Percentiles rank a stretch among this genome's conserved stretches.
These are phyloP conservation scores for Carex parvula DNA, from an alignment of 176 grass and related monocot species.

Conservation along the genomic window DNA sequence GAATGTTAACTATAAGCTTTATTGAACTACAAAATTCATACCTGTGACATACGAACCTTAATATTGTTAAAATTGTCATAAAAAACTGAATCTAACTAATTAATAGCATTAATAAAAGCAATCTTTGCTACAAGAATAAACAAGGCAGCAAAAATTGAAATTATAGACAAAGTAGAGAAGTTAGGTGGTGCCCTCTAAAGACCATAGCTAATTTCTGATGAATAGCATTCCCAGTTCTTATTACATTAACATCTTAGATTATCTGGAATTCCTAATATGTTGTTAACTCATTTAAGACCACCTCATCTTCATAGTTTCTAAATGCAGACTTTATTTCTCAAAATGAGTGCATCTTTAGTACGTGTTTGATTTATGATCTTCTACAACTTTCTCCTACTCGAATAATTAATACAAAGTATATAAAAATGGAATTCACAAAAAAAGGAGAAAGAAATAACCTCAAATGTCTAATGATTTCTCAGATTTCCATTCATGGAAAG, in stretches of 20 bases:
- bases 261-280: not conserved
- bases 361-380: not conserved
- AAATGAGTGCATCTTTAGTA: not conserved
- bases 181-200: no score
- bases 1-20: not conserved
- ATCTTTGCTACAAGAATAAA: not conserved
- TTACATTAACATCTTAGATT: not conserved
- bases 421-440: not conserved
- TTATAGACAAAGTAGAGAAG: not conserved
- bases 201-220: not conserved
- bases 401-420: not conserved
- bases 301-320: not conserved
- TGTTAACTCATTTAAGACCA: not conserved
- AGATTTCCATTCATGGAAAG: conserved; percentile 69
- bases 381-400: not conserved
- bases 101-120: not conserved
- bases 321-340: not conserved
- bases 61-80: not conserved
- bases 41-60: not conserved
- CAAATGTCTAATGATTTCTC: conserved; percentile 6
- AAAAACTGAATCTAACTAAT: not conserved
- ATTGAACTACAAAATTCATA: not conserved
- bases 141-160: not conserved
- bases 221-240: not conserved
- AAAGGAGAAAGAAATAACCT: not conserved